Conservation (phyloP, 2,329 filamentous ascomycete genomes). For the Reticulascus tulasneorum region DNA sequence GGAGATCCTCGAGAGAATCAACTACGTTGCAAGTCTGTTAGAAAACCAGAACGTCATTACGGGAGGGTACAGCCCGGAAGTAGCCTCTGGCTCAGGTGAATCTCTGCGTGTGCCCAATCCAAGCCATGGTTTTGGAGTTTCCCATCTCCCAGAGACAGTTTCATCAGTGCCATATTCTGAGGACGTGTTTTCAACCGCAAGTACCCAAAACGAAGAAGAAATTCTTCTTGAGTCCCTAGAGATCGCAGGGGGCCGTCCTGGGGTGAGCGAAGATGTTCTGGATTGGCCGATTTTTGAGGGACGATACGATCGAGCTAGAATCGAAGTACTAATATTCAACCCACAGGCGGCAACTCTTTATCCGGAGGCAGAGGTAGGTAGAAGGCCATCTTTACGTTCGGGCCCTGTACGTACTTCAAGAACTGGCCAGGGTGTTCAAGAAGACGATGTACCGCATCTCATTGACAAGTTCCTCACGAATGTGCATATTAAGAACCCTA, state of each 20-base stretch:
- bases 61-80: no score
- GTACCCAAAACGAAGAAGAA: conserved; percentile 3
- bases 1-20: conserved; percentile 26
- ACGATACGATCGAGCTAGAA: conserved; percentile 15
- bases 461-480: conserved; percentile 24
- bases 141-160: no score
- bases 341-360: conserved; percentile 13
- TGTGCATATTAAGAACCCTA: conserved; percentile 29
- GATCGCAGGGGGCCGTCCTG: conserved; percentile 11
- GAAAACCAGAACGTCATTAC: conserved; percentile 2
- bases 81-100: no score
- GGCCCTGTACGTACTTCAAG: not conserved
- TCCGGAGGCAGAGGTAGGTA: conserved; percentile 6
- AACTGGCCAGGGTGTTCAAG: conserved; percentile 18
- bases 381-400: no score
- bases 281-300: conserved; percentile 25
- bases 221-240: conserved; percentile 12
- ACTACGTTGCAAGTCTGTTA: conserved; percentile 20
- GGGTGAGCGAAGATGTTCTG: conserved; percentile 22
- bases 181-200: no score
- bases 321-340: no score
- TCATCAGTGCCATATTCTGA: no score
- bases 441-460: conserved; percentile 22
- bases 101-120: not conserved
- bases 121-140: not conserved